Evolutionary conservation across 1,284 basidiomycete species (phyloP), one percentile per base, ranked within the genome.

Genomic region (Abortiporus biennis): DNA sequence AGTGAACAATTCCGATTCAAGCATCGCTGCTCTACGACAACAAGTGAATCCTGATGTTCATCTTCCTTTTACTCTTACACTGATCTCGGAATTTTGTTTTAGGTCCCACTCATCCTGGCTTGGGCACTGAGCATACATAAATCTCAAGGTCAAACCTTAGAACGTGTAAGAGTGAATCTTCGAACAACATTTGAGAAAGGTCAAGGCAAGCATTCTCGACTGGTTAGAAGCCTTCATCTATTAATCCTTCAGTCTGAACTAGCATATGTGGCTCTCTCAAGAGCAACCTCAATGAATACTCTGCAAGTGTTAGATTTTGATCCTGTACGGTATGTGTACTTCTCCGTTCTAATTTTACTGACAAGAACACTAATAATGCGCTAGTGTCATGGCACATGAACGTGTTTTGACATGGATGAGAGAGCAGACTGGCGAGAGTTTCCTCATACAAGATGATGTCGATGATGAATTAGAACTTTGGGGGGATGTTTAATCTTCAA

Each of bases 71-170:
- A n/a, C n/a, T n/a, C n/a, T n/a, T n/a, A n/a, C n/a, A n/a, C n/a
- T n/a, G n/a, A n/a, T n/a, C n/a, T n/a, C n/a, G n/a, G n/a, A n/a
- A n/a, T n/a, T n/a, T 8, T 4, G 2, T 6, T 2, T 4, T 20
- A 90, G 77, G 64, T 89, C 11, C 87, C 86, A 1, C 62, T 92
- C 17, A 90, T 91, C 40, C 67, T 90, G 2, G 79, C 86, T 0
- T 90, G 85, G 84, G 85, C 88, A 1, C 65, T 88, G 55, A 87
- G 85, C 44, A 81, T 93, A 17, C 91, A 92, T 62, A 93, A 94
- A 59, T 82, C 83, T 2, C 90, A 92, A 57, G 88, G 88, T 0
- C 88, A 91, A 59, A 92, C 84, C 0, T 61, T 93, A 15, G 76
- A 89, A 42, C 70, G 88, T 12, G 86, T 92, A 15, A 79, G 78